Conservation (phyloP, 805 yeast species). For the Saccharomyces paradoxus region DNA sequence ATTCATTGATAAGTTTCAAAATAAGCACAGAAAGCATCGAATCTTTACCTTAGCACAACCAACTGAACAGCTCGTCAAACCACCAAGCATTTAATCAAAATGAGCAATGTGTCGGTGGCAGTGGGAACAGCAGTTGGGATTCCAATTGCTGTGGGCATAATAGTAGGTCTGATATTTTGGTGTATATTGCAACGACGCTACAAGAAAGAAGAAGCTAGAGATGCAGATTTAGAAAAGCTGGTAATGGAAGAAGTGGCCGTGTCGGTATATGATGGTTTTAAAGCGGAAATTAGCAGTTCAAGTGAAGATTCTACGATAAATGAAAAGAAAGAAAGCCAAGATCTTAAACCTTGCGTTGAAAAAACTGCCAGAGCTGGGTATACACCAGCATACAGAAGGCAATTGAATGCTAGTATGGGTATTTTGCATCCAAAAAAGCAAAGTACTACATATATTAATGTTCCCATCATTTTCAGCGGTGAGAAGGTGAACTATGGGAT, state of each 20-base stretch:
- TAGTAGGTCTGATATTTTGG: slow-evolving; percentile 33
- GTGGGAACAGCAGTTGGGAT: slow-evolving; percentile 50
- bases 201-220: slow-evolving; percentile 33
- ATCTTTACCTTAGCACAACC: background rate
- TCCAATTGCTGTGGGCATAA: slow-evolving; percentile 36
- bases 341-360: background rate
- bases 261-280: background rate
- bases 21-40: background rate
- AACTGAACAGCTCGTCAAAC: background rate
- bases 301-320: slow-evolving; percentile 2
- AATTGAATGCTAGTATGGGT: slow-evolving; percentile 6
- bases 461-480: slow-evolving; percentile 3
- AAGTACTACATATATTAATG: slow-evolving; percentile 1
- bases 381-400: slow-evolving; percentile 1
- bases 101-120: slow-evolving; percentile 26
- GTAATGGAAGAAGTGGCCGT: slow-evolving; percentile 28
- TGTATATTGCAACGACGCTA: slow-evolving; percentile 32
- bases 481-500: background rate
- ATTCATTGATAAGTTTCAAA: background rate
- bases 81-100: background rate
- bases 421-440: background rate
- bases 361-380: slow-evolving; percentile 5
- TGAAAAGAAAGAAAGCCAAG: background rate
- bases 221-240: slow-evolving; percentile 26
- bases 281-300: background rate